phyloP scores from a whole-genome alignment of 805 yeast species.

The Cyberlindnera saturnus region DNA sequence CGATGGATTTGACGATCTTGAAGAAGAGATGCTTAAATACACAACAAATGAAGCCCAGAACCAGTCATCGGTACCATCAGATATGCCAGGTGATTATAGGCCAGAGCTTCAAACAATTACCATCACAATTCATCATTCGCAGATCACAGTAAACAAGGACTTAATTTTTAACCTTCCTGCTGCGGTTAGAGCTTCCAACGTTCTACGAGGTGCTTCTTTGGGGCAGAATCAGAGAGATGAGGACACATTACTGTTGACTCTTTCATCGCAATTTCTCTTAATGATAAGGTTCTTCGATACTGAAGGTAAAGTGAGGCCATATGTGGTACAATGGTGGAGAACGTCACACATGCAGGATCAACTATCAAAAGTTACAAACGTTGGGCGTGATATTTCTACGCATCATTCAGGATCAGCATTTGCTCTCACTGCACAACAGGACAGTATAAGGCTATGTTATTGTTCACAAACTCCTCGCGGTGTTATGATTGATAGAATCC shows the following conservation, averaged over 20 bases:
- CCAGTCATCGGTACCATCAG: neutral
- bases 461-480: slow-evolving; percentile 33
- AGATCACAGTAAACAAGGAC: slow-evolving; percentile 14
- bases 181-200: slow-evolving; percentile 12
- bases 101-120: slow-evolving; percentile 13
- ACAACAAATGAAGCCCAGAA: slow-evolving; percentile 5
- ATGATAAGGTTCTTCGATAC: slow-evolving; percentile 31
- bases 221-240: slow-evolving; percentile 12
- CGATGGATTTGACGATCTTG: slow-evolving; percentile 19
- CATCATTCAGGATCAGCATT: slow-evolving; percentile 35
- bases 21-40: slow-evolving; percentile 13
- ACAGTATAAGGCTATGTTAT: slow-evolving; percentile 33
- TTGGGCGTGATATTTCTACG: slow-evolving; percentile 25
- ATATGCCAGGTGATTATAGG: neutral
- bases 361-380: slow-evolving; percentile 17
- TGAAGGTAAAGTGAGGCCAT: slow-evolving; percentile 26
- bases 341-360: slow-evolving; percentile 9
- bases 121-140: slow-evolving; percentile 10
- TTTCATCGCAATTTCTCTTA: slow-evolving; percentile 33
- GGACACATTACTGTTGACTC: slow-evolving; percentile 34
- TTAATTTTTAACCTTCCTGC: slow-evolving; percentile 8
- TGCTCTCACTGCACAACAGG: slow-evolving; percentile 32
- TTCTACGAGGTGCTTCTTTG: slow-evolving; percentile 14
- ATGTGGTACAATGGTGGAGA: slow-evolving; percentile 48
- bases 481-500: slow-evolving; percentile 30